phyloP scores from a whole-genome alignment of 257 asterid species.

The Cordia subcordata region DNA sequence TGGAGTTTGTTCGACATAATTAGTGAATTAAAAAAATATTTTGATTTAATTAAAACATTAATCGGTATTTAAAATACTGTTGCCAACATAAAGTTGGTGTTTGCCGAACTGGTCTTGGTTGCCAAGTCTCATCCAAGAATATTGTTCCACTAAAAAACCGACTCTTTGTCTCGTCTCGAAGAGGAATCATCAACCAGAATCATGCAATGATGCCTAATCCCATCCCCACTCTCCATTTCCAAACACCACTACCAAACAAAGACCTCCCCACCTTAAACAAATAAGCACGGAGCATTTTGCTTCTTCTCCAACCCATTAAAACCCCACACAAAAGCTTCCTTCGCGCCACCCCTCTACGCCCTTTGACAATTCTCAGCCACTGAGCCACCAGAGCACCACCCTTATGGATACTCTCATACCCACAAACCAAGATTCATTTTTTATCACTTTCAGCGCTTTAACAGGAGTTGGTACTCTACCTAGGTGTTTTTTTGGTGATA shows the following conservation, averaged over 20 bases:
- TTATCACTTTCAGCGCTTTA: neutral
- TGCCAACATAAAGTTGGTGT: too few relatives aligned
- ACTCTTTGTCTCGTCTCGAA: constrained; percentile 18
- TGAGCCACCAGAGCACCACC: neutral
- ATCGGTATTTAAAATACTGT: too few relatives aligned
- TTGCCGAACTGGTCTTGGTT: too few relatives aligned
- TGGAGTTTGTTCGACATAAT: too few relatives aligned
- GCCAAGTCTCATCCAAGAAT: neutral
- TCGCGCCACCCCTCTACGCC: neutral
- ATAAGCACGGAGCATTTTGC: neutral
- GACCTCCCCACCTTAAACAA: neutral
- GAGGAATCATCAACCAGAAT: constrained; percentile 26
- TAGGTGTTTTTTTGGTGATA: constrained; percentile 8
- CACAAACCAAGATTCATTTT: constrained; percentile 9
- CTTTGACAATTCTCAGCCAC: neutral
- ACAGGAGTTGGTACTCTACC: too few relatives aligned
- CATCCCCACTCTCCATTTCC: constrained; percentile 7
- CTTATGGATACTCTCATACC: neutral
- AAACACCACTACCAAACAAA: constrained; percentile 6
- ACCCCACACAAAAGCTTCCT: constrained; percentile 1
- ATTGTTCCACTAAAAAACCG: neutral
- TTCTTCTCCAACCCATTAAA: neutral
- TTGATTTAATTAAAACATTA: too few relatives aligned
- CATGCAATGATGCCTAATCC: constrained; percentile 11
- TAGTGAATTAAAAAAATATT: too few relatives aligned